Percentiles rank a stretch among this genome's conserved stretches.
Conservation (phyloP, 2,329 filamentous ascomycete species). For the Fusarium oxysporum region DNA sequence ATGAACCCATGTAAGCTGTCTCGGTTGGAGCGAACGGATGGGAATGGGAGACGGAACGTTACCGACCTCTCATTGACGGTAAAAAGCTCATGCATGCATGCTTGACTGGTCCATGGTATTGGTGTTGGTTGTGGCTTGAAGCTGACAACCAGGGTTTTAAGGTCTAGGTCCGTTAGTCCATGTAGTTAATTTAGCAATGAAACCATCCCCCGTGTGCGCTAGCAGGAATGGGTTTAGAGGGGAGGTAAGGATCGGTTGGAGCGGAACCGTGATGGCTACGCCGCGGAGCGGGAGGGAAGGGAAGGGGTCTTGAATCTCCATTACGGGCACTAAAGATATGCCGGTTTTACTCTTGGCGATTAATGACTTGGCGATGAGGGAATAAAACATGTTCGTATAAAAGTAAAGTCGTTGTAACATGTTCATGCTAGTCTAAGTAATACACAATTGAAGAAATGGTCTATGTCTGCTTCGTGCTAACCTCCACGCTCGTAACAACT, state of each 20-base stretch:
- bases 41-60: background rate
- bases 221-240: background rate
- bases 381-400: background rate
- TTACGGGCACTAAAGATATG: background rate
- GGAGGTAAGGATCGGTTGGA: conserved; percentile 1
- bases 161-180: background rate
- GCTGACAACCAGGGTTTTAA: background rate
- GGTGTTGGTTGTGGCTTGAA: conserved; percentile 11
- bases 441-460: background rate
- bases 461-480: conserved; percentile 29
- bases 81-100: conserved; percentile 8
- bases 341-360: background rate
- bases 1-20: background rate
- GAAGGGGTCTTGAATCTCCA: background rate
- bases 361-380: background rate
- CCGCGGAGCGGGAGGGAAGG: background rate
- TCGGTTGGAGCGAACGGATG: background rate
- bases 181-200: conserved; percentile 13
- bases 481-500: conserved; percentile 46
- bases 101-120: background rate
- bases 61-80: conserved; percentile 1
- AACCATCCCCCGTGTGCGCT: conserved; percentile 21
- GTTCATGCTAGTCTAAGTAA: background rate
- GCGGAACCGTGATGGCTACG: conserved; percentile 1
- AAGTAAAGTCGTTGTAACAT: too few relatives aligned